A percentile compares a stretch with the other conserved stretches of the same genome.
phyloP scores from a whole-genome alignment of 768 basidiomycete species.

The Mycena rebaudengoi region DNA sequence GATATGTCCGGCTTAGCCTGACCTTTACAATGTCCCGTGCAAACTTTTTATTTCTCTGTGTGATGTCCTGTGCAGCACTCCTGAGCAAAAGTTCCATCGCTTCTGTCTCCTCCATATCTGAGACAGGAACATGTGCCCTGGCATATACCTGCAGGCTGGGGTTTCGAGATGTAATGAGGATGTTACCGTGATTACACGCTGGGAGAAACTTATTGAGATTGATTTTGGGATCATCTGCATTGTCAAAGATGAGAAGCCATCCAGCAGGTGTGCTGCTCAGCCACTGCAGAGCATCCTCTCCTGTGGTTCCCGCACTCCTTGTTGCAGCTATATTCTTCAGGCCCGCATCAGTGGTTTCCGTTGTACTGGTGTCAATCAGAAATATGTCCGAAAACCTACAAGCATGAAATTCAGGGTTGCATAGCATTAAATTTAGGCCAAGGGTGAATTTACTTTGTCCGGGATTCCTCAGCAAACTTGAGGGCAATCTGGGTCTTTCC shows the following conservation, averaged over 20 bases:
- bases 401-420: too few species aligned
- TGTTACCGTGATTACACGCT: slow-evolving; percentile 2
- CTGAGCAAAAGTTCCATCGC: slow-evolving; percentile 5
- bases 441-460: too few species aligned
- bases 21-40: slow-evolving; percentile 11
- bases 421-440: too few species aligned
- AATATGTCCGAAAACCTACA: background rate
- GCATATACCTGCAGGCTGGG: background rate
- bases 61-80: background rate
- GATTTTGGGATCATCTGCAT: slow-evolving; percentile 9
- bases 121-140: background rate
- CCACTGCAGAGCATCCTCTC: background rate
- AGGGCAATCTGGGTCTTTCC: slow-evolving; percentile 1
- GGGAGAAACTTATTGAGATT: slow-evolving; percentile 5
- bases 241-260: slow-evolving; percentile 4
- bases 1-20: background rate
- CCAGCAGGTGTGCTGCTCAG: background rate
- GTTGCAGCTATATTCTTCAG: slow-evolving; percentile 3
- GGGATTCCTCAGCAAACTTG: background rate
- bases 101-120: background rate
- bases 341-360: background rate
- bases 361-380: background rate
- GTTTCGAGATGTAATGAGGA: slow-evolving; percentile 17
- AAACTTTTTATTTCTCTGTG: background rate
- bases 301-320: background rate